Percentiles rank a stretch among this genome's conserved stretches.
Conservation (phyloP, 345 rosid genomes). For the Citropsis articulata region DNA sequence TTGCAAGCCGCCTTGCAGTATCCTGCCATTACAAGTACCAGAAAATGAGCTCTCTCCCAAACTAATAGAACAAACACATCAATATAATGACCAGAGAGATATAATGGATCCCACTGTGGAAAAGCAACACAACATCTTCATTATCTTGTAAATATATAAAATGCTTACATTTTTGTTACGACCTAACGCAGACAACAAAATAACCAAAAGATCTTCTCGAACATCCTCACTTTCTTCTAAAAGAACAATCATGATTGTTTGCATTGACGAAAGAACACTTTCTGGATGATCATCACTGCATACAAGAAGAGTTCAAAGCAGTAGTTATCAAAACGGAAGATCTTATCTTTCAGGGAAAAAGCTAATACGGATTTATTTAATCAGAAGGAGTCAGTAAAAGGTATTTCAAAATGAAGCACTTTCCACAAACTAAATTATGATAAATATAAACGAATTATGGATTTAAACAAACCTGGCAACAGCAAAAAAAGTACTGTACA, state of each 20-base stretch:
- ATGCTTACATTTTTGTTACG: conserved; percentile 66
- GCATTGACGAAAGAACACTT: conserved; percentile 84
- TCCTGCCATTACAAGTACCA: conserved; percentile 47
- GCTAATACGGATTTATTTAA: neutral
- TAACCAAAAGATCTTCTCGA: conserved; percentile 68
- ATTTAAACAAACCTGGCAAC: conserved; percentile 77
- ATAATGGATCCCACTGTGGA: neutral
- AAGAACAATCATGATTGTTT: conserved; percentile 76
- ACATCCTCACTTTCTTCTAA: conserved; percentile 95
- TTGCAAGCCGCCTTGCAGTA: conserved; percentile 81
- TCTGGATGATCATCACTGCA: conserved; percentile 96
- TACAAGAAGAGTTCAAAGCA: conserved; percentile 12
- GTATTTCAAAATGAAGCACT: neutral
- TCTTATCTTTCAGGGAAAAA: neutral
- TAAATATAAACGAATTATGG: neutral
- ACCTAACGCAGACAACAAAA: conserved; percentile 72
- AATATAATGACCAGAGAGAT: neutral
- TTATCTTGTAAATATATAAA: conserved; percentile 14
- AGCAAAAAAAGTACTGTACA: conserved; percentile 82
- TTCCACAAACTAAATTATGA: conserved; percentile 3
- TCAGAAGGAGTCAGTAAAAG: neutral
- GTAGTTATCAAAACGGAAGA: neutral
- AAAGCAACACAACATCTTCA: neutral
- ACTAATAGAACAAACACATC: conserved; percentile 1
- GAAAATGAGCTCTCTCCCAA: conserved; percentile 23